Conservation (phyloP, 2,329 filamentous ascomycete genomes). For the Penicillium sp. region DNA sequence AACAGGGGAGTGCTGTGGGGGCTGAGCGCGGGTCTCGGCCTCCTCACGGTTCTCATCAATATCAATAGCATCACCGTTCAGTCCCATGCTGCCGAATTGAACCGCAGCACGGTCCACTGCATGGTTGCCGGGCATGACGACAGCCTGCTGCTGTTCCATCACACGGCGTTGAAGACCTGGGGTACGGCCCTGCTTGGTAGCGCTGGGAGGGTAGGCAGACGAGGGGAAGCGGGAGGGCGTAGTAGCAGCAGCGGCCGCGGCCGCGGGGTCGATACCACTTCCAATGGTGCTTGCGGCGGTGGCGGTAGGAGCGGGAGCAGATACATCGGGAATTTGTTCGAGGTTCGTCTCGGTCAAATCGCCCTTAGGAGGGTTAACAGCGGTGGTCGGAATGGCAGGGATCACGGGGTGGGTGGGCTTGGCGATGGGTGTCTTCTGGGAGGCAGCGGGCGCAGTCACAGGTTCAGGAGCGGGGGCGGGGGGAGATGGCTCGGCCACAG, state of each 20-base stretch:
- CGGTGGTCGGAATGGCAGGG: conserved; percentile 41
- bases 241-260: conserved; percentile 51
- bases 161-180: conserved; percentile 82
- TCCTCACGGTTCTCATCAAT: conserved; percentile 95
- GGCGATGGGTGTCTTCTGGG: conserved; percentile 37
- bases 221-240: conserved; percentile 58
- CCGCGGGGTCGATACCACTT: conserved; percentile 76
- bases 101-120: conserved; percentile 90
- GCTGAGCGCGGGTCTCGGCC: conserved; percentile 88
- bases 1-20: conserved; percentile 88
- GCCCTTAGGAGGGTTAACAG: conserved; percentile 69
- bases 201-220: conserved; percentile 76
- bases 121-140: conserved; percentile 96
- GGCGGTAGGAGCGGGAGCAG: conserved; percentile 71
- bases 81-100: conserved; percentile 92
- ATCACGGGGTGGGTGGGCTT: conserved; percentile 36
- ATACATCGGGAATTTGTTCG: conserved; percentile 82
- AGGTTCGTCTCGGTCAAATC: conserved; percentile 89
- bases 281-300: conserved; percentile 87
- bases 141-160: conserved; percentile 92
- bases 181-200: conserved; percentile 71
- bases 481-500: conserved; percentile 43
- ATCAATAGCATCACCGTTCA: conserved; percentile 71
- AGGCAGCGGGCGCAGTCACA: conserved; percentile 36
- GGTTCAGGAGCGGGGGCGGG: conserved; percentile 48